Percentiles rank a stretch among this genome's conserved stretches.
Conservation (phyloP, 1,284 basidiomycete species). For the Amylostereum areolatum region DNA sequence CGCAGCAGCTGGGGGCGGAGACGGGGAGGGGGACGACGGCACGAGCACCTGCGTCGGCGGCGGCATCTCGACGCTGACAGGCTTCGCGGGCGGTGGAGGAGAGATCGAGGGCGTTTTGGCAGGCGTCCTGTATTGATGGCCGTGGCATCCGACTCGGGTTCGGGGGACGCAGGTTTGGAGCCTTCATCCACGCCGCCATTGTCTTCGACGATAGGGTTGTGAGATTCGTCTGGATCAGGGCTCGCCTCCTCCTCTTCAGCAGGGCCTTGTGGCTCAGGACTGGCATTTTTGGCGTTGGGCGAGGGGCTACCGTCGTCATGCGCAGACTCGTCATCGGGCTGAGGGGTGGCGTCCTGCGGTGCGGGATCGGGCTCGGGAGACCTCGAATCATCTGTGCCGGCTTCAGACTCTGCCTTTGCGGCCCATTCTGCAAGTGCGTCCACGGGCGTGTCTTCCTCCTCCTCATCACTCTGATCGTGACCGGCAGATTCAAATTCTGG, state of each 20-base stretch:
- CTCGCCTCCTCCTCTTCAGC: too few relatives aligned
- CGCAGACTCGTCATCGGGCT: too few relatives aligned
- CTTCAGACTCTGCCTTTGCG: too few relatives aligned
- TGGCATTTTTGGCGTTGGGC: too few relatives aligned
- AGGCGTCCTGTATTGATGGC: conserved; percentile 8
- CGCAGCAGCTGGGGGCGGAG: neutral
- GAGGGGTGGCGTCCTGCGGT: too few relatives aligned
- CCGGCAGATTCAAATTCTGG: too few relatives aligned
- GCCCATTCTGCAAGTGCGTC: too few relatives aligned
- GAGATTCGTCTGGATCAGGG: neutral
- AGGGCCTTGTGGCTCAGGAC: too few relatives aligned
- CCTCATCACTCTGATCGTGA: neutral
- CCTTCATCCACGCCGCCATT: neutral
- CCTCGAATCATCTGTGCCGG: too few relatives aligned
- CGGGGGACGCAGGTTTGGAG: neutral
- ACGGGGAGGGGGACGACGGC: conserved; percentile 6
- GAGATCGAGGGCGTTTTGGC: neutral
- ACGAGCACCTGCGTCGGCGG: conserved; percentile 5
- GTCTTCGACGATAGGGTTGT: neutral
- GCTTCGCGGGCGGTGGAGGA: neutral
- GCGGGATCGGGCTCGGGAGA: too few relatives aligned
- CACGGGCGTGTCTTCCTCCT: neutral
- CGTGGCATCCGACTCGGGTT: conserved; percentile 6
- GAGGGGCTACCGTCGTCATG: too few relatives aligned
- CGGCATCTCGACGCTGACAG: neutral